A percentile compares a stretch with the other conserved stretches of the same genome.
Evolutionary conservation across 129 eudicot genomes (phyloP).

Genomic region (Glebionis coronaria): DNA sequence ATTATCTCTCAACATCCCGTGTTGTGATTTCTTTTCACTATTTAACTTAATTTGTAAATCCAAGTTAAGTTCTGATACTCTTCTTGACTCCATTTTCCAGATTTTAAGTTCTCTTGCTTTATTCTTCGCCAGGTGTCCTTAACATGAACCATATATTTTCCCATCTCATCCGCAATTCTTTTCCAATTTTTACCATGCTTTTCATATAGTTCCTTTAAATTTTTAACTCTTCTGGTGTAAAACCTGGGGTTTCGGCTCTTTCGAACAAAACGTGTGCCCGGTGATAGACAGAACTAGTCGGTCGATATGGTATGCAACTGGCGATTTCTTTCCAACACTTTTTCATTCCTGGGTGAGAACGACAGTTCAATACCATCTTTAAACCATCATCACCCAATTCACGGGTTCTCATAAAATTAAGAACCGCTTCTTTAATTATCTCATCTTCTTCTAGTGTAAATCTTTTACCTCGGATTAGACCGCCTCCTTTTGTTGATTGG

Average conservation of each 20-base stretch:
- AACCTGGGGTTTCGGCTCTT: constrained; percentile 14
- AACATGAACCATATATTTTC: constrained; percentile 16
- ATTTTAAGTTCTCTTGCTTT: background rate
- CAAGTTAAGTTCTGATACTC: constrained; percentile 19
- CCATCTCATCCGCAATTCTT: constrained; percentile 1
- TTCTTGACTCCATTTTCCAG: constrained; percentile 17
- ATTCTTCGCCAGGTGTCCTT: constrained; percentile 18
- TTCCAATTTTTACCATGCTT: constrained; percentile 13
- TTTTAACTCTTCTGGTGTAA: constrained; percentile 14
- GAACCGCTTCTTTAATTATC: constrained; percentile 12
- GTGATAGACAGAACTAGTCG: background rate
- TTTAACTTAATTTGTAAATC: constrained; percentile 8
- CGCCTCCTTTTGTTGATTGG: background rate
- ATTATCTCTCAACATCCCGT: constrained; percentile 23
- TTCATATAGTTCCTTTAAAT: background rate
- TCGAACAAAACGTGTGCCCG: constrained; percentile 18
- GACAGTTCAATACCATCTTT: constrained; percentile 13
- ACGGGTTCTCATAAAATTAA: background rate
- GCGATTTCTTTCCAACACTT: constrained; percentile 13
- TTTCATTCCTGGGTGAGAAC: constrained; percentile 1
- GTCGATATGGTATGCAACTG: constrained; percentile 14
- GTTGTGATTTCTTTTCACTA: constrained; percentile 8
- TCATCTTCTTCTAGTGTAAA: constrained; percentile 23
- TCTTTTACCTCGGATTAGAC: constrained; percentile 18
- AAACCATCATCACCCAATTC: constrained; percentile 17